These are phyloP conservation scores for Leccinum subrobustum DNA, from an alignment of 1,284 basidiomycete species.

Conservation along the genomic window DNA sequence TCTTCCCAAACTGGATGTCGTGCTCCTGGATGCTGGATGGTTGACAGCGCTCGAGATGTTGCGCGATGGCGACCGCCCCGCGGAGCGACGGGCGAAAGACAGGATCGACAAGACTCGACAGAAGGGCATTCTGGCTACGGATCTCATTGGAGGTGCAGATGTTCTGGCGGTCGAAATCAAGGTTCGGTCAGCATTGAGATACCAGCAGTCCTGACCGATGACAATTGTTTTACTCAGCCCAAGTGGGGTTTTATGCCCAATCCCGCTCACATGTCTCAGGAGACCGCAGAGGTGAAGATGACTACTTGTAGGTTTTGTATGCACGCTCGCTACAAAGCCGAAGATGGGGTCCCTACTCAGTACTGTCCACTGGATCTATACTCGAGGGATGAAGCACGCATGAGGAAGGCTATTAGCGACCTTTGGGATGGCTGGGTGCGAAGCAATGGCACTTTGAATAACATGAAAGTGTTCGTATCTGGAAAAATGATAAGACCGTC, in stretches of 20 bases:
- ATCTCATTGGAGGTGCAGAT: conserved; percentile 59
- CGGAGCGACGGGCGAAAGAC: conserved; percentile 51
- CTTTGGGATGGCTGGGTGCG: conserved; percentile 76
- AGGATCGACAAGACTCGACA: conserved; percentile 53
- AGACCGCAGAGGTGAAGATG: conserved; percentile 61
- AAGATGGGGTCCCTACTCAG: conserved; percentile 43
- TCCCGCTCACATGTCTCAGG: conserved; percentile 52
- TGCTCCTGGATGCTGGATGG: conserved; percentile 62
- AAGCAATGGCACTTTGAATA: conserved; percentile 69
- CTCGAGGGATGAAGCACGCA: conserved; percentile 59
- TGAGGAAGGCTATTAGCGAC: conserved; percentile 60
- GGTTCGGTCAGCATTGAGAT: conserved; percentile 39
- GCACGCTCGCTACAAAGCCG: conserved; percentile 62
- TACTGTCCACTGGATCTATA: conserved; percentile 91
- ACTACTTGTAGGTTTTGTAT: conserved; percentile 85
- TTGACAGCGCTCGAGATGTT: conserved; percentile 48
- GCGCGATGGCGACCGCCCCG: conserved; percentile 54
- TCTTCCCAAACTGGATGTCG: conserved; percentile 55
- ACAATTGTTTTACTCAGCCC: conserved; percentile 51
- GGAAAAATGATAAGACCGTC: conserved; percentile 59
- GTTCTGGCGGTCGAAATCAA: conserved; percentile 84
- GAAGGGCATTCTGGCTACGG: conserved; percentile 70
- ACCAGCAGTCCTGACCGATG: background rate
- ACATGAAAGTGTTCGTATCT: conserved; percentile 73
- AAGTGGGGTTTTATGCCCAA: conserved; percentile 92